These are phyloP conservation scores for Protoeuglena noctilucae DNA, from an alignment of 139 green algal genomes.

Conservation along the genomic window DNA sequence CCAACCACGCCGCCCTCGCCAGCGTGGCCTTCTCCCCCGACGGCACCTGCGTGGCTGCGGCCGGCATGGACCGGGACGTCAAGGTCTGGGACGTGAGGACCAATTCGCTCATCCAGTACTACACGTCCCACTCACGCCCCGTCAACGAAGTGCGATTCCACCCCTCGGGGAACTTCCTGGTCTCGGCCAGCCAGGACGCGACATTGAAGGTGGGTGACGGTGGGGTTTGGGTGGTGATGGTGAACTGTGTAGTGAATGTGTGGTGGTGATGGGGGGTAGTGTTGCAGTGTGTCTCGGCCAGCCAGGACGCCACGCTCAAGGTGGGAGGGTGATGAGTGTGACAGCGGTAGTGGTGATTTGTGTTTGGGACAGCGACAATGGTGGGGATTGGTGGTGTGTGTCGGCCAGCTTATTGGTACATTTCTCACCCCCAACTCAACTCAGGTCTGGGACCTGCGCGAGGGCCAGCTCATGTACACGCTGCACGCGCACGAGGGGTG, in stretches of 20 bases:
- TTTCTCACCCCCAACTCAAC: not conserved
- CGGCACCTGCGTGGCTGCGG: constrained; percentile 56
- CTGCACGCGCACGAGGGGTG: constrained; percentile 74
- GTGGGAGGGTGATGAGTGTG: no score
- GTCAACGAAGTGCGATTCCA: constrained; percentile 48
- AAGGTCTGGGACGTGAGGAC: constrained; percentile 52
- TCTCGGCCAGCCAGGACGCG: constrained; percentile 52
- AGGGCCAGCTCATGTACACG: constrained; percentile 78
- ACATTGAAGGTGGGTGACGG: constrained; percentile 45
- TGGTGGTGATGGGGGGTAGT: no score
- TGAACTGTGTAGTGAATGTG: no score
- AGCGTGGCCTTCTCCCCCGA: constrained; percentile 64
- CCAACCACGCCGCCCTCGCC: constrained; percentile 29
- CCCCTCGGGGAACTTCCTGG: constrained; percentile 62
- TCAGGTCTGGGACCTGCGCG: constrained; percentile 67
- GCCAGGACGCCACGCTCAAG: no score
- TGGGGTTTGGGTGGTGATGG: not conserved
- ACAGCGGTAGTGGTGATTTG: no score
- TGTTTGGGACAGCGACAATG: constrained; percentile 13
- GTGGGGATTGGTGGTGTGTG: no score
- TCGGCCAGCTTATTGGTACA: no score
- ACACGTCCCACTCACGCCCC: constrained; percentile 37
- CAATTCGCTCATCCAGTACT: constrained; percentile 62
- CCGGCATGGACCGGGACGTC: constrained; percentile 43
- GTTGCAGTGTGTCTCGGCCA: no score